Percentiles rank a stretch among this genome's conserved stretches.
phyloP scores from a whole-genome alignment of 192 early-diverging fungal genomes.

The Coemansia sp. region DNA sequence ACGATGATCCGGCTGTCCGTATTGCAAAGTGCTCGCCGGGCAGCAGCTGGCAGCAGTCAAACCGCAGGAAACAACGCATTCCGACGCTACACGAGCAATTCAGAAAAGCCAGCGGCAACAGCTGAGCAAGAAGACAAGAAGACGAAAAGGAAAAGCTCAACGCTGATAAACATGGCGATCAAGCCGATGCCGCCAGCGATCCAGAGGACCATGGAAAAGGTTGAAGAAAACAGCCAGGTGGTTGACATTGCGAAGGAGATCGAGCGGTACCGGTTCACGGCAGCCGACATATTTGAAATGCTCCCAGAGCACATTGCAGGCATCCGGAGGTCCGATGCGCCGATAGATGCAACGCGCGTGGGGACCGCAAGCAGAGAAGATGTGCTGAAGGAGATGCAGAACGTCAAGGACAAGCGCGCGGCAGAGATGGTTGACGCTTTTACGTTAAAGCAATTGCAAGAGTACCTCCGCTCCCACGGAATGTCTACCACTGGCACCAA shows the following conservation, averaged over 20 bases:
- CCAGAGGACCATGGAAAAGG: slow-evolving; percentile 13
- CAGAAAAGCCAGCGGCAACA: neutral
- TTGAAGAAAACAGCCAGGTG: neutral
- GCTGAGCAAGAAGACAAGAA: neutral
- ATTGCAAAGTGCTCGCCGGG: neutral
- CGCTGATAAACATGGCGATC: slow-evolving; percentile 12
- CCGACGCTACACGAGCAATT: neutral
- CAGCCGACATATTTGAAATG: slow-evolving; percentile 19
- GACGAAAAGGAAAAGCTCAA: neutral
- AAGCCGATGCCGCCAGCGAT: slow-evolving; percentile 30
- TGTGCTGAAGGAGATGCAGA: slow-evolving; percentile 12
- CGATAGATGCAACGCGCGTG: slow-evolving; percentile 1
- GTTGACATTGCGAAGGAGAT: slow-evolving; percentile 20
- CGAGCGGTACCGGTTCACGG: slow-evolving; percentile 33
- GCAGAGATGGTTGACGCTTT: slow-evolving; percentile 17
- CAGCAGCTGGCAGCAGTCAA: neutral
- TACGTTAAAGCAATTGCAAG: slow-evolving; percentile 22
- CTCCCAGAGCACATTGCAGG: slow-evolving; percentile 19
- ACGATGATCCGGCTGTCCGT: neutral
- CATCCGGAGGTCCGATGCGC: neutral
- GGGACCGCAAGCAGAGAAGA: slow-evolving; percentile 12
- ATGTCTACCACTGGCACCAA: slow-evolving; percentile 17
- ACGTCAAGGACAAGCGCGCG: slow-evolving; percentile 15
- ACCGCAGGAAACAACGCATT: neutral
- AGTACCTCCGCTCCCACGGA: slow-evolving; percentile 24